phyloP scores from a whole-genome alignment of 2,329 filamentous ascomycete species.

The Xylariaceae sp. region DNA sequence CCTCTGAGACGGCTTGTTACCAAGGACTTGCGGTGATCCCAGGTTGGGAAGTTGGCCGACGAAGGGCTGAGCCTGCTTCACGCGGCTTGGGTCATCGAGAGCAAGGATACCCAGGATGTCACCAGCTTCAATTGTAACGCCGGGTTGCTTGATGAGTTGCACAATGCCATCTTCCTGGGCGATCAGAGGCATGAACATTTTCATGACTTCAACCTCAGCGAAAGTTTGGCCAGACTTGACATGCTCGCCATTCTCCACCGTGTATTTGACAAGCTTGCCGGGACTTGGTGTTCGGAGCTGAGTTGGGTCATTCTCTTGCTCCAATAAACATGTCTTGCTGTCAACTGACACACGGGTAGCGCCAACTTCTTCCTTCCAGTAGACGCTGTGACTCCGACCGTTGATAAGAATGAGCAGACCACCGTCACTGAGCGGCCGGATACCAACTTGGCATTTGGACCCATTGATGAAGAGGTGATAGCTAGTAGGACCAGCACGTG shows the following conservation, averaged over 20 bases:
- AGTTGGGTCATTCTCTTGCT: conserved; percentile 98
- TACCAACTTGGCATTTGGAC: conserved; percentile 89
- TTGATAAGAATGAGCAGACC: conserved; percentile 86
- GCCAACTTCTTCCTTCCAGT: conserved; percentile 99
- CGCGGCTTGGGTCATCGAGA: conserved; percentile 89
- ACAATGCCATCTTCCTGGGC: conserved; percentile 94
- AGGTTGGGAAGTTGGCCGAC: conserved; percentile 83
- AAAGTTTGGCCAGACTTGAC: conserved; percentile 89
- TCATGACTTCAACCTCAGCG: conserved; percentile 99
- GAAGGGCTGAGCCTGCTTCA: conserved; percentile 95
- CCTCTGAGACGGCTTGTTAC: conserved; percentile 85
- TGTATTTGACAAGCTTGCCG: conserved; percentile 97
- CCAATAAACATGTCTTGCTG: conserved; percentile 94
- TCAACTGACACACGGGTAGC: conserved; percentile 94
- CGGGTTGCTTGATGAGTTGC: conserved; percentile 98
- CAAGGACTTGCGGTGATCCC: conserved; percentile 80
- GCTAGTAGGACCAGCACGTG: conserved; percentile 84
- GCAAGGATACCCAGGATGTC: conserved; percentile 97
- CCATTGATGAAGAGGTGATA: conserved; percentile 99
- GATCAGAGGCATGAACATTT: conserved; percentile 99
- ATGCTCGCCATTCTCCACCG: conserved; percentile 91
- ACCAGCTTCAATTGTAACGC: conserved; percentile 93
- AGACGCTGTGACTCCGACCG: conserved; percentile 94
- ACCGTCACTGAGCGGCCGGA: conserved; percentile 88
- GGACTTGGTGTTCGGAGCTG: conserved; percentile 92